phyloP scores from a whole-genome alignment of 2,329 filamentous ascomycete genomes.

The Hypoxylon sp. region DNA sequence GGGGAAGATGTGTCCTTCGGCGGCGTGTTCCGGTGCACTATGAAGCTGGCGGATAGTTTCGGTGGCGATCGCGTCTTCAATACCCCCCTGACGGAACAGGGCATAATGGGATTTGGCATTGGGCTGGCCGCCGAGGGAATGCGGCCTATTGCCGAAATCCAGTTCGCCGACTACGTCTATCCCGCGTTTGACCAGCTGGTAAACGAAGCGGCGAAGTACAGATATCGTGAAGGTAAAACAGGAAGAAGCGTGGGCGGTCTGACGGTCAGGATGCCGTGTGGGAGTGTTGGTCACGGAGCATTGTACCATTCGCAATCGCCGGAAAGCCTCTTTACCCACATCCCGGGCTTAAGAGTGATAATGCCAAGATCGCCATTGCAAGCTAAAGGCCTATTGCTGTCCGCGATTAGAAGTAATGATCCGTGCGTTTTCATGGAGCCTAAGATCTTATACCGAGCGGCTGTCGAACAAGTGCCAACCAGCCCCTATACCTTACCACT shows the following conservation, averaged over 20 bases:
- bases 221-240: conserved; percentile 76
- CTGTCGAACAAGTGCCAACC: conserved; percentile 89
- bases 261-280: conserved; percentile 90
- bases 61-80: conserved; percentile 94
- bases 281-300: conserved; percentile 88
- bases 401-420: conserved; percentile 82
- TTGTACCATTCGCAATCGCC: conserved; percentile 91
- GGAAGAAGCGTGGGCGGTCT: conserved; percentile 77
- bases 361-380: conserved; percentile 88
- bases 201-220: conserved; percentile 90
- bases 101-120: conserved; percentile 93
- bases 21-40: conserved; percentile 94
- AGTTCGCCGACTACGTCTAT: conserved; percentile 95
- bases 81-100: conserved; percentile 93
- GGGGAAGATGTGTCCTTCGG: conserved; percentile 98
- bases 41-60: conserved; percentile 89
- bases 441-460: conserved; percentile 90
- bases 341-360: conserved; percentile 86
- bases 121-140: conserved; percentile 91
- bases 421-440: conserved; percentile 95
- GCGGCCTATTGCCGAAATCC: conserved; percentile 92
- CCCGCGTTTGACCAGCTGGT: conserved; percentile 95
- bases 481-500: conserved; percentile 85
- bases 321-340: conserved; percentile 87
- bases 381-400: conserved; percentile 86